Evolutionary conservation across 129 eudicot species (phyloP).

Genomic region (Tagetes erecta): DNA sequence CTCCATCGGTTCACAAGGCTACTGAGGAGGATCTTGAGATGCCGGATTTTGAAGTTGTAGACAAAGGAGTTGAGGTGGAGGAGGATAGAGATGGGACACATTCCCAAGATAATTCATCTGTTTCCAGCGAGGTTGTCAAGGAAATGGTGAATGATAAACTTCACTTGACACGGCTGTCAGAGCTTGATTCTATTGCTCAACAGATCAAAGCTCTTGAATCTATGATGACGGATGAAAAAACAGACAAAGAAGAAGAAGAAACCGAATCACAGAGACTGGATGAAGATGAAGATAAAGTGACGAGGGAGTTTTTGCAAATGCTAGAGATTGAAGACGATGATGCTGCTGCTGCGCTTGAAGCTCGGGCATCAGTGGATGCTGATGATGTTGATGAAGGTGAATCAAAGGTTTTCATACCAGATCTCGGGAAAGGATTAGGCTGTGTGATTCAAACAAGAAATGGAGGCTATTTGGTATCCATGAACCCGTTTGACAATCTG

Average conservation of each 20-base stretch:
- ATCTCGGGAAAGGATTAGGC: conserved; percentile 93
- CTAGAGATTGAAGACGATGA: conserved; percentile 53
- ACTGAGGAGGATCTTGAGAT: conserved; percentile 44
- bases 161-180: conserved; percentile 56
- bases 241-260: conserved; percentile 39
- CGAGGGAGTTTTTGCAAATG: conserved; percentile 79
- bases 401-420: conserved; percentile 60
- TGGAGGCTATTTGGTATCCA: conserved; percentile 80
- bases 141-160: conserved; percentile 84
- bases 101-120: conserved; percentile 60
- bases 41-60: conserved; percentile 87
- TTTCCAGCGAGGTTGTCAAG: conserved; percentile 84
- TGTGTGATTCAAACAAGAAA: conserved; percentile 82
- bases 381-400: conserved; percentile 32
- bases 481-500: conserved; percentile 66
- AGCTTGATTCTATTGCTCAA: conserved; percentile 84
- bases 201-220: conserved; percentile 96
- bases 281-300: conserved; percentile 85
- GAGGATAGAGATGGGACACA: conserved; percentile 44
- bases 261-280: conserved; percentile 64
- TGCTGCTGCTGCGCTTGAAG: background rate
- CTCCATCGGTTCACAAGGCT: conserved; percentile 36
- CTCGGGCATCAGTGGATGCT: too few species aligned
- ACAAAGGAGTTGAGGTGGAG: conserved; percentile 83
- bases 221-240: conserved; percentile 61